phyloP scores from a whole-genome alignment of 1,284 basidiomycete genomes.

The Microstroma glucosiphilum region DNA sequence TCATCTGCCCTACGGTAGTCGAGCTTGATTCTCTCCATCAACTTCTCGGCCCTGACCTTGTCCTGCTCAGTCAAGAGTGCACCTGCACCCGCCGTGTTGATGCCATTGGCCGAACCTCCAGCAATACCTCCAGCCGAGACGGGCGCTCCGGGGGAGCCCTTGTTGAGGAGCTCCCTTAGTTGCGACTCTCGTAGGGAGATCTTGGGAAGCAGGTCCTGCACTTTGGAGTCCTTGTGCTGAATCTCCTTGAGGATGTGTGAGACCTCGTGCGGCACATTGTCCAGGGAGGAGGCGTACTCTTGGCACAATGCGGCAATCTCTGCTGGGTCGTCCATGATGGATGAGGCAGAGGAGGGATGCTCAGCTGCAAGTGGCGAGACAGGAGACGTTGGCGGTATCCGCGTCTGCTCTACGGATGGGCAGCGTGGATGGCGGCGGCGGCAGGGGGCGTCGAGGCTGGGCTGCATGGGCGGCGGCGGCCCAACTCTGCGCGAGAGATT shows the following conservation, averaged over 20 bases:
- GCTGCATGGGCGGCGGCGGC: no score
- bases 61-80: constrained; percentile 21
- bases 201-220: constrained; percentile 38
- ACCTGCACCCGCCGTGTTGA: background rate
- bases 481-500: no score
- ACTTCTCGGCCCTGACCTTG: constrained; percentile 37
- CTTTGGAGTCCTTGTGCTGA: constrained; percentile 46
- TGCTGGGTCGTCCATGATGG: constrained; percentile 41
- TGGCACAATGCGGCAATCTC: constrained; percentile 45
- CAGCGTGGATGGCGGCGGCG: no score
- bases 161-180: constrained; percentile 31
- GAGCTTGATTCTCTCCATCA: constrained; percentile 33
- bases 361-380: no score
- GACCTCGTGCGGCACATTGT: constrained; percentile 48
- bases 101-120: background rate
- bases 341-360: background rate
- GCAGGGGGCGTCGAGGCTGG: no score
- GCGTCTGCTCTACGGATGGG: no score
- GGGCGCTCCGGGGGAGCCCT: constrained; percentile 9
- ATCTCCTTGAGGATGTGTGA: constrained; percentile 47
- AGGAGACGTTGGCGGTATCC: no score
- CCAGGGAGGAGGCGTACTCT: constrained; percentile 43
- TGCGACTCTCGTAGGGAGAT: constrained; percentile 38
- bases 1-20: constrained; percentile 45
- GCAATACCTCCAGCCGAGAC: background rate